These are phyloP conservation scores for Endogone sp. DNA, from an alignment of 192 early-diverging fungal genomes.

Conservation along the genomic window DNA sequence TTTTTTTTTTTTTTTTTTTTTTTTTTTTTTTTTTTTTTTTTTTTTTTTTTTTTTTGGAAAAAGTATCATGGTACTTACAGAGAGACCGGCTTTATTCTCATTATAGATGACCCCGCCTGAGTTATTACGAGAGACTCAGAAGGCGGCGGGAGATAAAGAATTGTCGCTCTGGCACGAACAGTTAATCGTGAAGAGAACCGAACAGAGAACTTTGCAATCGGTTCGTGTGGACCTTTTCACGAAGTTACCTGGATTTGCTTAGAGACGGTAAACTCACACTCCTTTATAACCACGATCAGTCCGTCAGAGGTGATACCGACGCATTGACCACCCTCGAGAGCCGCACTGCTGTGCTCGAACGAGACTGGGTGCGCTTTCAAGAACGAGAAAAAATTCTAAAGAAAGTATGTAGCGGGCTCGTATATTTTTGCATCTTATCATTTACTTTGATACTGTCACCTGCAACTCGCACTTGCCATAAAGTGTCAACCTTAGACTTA, in stretches of 20 bases:
- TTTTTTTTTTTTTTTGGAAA: no score
- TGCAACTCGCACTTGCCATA: neutral
- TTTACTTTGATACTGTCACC: neutral
- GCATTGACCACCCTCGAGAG: slow-evolving; percentile 61
- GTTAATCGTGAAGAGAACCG: slow-evolving; percentile 50
- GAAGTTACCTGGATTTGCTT: neutral
- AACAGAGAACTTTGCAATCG: slow-evolving; percentile 37
- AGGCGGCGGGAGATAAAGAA: slow-evolving; percentile 70
- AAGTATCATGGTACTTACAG: no score
- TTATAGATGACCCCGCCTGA: slow-evolving; percentile 70
- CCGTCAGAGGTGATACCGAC: slow-evolving; percentile 40
- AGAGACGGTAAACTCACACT: neutral
- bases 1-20: no score
- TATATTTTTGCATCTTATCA: neutral
- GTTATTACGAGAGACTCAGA: slow-evolving; percentile 80
- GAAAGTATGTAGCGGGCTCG: neutral
- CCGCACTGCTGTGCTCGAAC: slow-evolving; percentile 67
- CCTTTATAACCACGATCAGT: slow-evolving; percentile 21
- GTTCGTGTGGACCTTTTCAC: neutral
- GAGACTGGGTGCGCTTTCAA: slow-evolving; percentile 70
- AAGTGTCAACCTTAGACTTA: neutral
- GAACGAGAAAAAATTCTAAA: slow-evolving; percentile 64
- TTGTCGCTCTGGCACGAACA: slow-evolving; percentile 63
- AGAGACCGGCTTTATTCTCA: no score
- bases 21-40: no score